Percentiles rank a stretch among this genome's conserved stretches.
phyloP scores from a whole-genome alignment of 2,329 filamentous ascomycete genomes.

The Fusarium sterilihyphosum region DNA sequence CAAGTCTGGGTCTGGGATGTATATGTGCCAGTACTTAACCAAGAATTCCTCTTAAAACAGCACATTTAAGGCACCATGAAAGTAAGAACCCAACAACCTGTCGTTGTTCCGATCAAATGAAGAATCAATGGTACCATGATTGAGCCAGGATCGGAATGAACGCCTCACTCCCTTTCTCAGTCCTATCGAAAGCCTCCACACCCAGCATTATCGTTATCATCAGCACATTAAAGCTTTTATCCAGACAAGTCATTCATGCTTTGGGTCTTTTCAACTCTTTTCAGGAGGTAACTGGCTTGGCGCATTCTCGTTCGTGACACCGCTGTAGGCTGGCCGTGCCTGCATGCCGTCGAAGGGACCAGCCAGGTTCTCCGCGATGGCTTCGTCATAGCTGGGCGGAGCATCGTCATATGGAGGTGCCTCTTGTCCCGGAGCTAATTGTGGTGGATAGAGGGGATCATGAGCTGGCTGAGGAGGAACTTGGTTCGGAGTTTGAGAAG shows the following conservation, averaged over 20 bases:
- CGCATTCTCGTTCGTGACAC: slow-evolving; percentile 69
- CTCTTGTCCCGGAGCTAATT: slow-evolving; percentile 57
- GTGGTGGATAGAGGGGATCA: slow-evolving; percentile 68
- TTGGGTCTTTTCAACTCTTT: slow-evolving; percentile 47
- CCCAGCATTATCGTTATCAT: slow-evolving; percentile 22
- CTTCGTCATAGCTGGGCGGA: slow-evolving; percentile 96
- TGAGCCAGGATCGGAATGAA: slow-evolving; percentile 11
- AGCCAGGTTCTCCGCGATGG: slow-evolving; percentile 78
- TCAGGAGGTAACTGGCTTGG: slow-evolving; percentile 60
- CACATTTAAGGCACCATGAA: not conserved
- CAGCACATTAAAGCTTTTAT: slow-evolving; percentile 10
- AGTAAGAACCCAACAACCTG: not conserved
- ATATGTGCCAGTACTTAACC: not conserved
- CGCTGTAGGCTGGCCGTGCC: slow-evolving; percentile 74
- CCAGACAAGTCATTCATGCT: not conserved
- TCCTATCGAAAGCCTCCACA: not conserved
- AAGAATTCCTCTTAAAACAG: not conserved
- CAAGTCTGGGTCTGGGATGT: slow-evolving; percentile 11
- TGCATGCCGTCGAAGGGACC: slow-evolving; percentile 72
- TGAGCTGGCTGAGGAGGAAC: slow-evolving; percentile 45
- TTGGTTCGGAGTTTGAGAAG: slow-evolving; percentile 40
- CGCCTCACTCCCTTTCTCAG: not conserved
- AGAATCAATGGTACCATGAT: not conserved
- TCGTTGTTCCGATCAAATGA: not conserved
- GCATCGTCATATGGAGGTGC: slow-evolving; percentile 72